Evolutionary conservation across 2,329 filamentous ascomycete species (phyloP).

Genomic region (Thelonectria olida): DNA sequence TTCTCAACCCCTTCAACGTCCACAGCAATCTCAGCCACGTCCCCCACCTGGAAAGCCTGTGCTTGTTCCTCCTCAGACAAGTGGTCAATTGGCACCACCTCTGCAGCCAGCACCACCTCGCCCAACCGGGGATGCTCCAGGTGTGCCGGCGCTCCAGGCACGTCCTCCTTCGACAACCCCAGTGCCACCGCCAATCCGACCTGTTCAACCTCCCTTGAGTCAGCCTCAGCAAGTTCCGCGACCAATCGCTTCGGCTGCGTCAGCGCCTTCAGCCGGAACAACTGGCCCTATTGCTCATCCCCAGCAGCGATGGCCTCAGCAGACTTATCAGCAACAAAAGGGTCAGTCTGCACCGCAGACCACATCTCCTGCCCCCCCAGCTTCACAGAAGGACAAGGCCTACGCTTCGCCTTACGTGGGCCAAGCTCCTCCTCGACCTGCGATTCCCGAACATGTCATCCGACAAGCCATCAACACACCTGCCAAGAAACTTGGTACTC

Average conservation of each 20-base stretch:
- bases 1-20: slow-evolving; percentile 30
- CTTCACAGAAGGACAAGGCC: slow-evolving; percentile 41
- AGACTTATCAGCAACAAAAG: slow-evolving; percentile 39
- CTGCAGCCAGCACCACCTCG: slow-evolving; percentile 46
- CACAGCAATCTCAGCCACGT: slow-evolving; percentile 36
- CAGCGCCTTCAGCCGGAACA: slow-evolving; percentile 36
- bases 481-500: slow-evolving; percentile 43
- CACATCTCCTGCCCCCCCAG: slow-evolving; percentile 35
- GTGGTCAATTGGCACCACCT: slow-evolving; percentile 47
- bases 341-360: slow-evolving; percentile 36
- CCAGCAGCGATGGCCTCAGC: slow-evolving; percentile 46
- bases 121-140: slow-evolving; percentile 29
- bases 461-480: slow-evolving; percentile 49
- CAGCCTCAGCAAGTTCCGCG: slow-evolving; percentile 40
- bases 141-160: slow-evolving; percentile 36
- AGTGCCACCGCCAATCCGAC: slow-evolving; percentile 46
- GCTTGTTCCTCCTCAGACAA: slow-evolving; percentile 47
- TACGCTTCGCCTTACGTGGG: slow-evolving; percentile 41
- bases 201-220: slow-evolving; percentile 43
- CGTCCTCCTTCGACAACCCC: slow-evolving; percentile 46
- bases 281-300: slow-evolving; percentile 37
- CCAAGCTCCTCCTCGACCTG: slow-evolving; percentile 47
- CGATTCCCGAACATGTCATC: slow-evolving; percentile 53
- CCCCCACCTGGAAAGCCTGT: slow-evolving; percentile 41
- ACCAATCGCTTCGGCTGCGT: slow-evolving; percentile 45